These are phyloP conservation scores for Microbotryomycetes sp. DNA, from an alignment of 1,284 basidiomycete species.

Conservation along the genomic window DNA sequence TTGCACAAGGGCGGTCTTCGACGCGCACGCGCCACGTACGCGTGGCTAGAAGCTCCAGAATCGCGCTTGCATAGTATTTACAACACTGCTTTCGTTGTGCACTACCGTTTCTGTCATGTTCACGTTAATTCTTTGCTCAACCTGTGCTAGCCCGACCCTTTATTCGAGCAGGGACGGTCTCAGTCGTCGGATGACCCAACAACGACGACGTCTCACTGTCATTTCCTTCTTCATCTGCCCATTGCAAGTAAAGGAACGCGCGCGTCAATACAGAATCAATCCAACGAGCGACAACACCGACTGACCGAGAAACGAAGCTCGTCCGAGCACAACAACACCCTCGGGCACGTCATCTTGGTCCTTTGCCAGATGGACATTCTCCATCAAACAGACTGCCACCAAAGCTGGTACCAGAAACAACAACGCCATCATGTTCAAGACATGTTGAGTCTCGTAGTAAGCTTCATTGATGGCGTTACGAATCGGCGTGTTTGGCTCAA, in stretches of 20 bases:
- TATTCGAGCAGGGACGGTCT: too few relatives aligned
- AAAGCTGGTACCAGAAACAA: constrained; percentile 28
- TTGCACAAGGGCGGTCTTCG: too few relatives aligned
- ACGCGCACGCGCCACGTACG: too few relatives aligned
- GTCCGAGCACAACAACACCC: constrained; percentile 28
- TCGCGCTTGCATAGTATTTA: too few relatives aligned
- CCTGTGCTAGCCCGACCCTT: too few relatives aligned
- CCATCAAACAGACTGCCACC: constrained; percentile 26
- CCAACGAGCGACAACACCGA: neutral
- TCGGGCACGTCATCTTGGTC: constrained; percentile 18
- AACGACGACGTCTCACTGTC: constrained; percentile 16
- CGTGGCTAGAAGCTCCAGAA: too few relatives aligned
- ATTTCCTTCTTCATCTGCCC: constrained; percentile 3
- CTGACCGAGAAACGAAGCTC: constrained; percentile 27
- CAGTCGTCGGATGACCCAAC: constrained; percentile 2
- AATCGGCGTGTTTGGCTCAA: constrained; percentile 19
- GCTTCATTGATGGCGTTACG: constrained; percentile 31
- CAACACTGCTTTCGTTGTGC: too few relatives aligned
- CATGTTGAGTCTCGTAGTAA: constrained; percentile 34
- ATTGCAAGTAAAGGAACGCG: neutral
- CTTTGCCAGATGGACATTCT: constrained; percentile 28
- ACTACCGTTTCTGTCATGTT: too few relatives aligned
- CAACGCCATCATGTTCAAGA: constrained; percentile 31
- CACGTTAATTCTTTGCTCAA: too few relatives aligned
- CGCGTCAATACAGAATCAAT: neutral